Evolutionary conservation across 768 basidiomycete genomes (phyloP).

Genomic region (Leccinum incarnatum): DNA sequence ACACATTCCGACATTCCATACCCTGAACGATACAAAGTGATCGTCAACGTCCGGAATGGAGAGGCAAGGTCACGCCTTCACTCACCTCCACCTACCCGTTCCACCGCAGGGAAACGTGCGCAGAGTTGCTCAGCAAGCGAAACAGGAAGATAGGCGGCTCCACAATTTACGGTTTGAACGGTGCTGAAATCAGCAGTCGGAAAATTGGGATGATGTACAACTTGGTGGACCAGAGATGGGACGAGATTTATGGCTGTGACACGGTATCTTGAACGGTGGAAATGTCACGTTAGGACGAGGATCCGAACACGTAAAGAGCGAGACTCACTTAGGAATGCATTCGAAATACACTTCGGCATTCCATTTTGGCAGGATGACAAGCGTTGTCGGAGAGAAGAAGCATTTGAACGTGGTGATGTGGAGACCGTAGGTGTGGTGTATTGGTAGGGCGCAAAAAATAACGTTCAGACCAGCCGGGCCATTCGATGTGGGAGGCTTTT

Average conservation of each 20-base stretch:
- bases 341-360: slow-evolving; percentile 48
- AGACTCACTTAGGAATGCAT: slow-evolving; percentile 55
- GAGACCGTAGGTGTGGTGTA: slow-evolving; percentile 69
- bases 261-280: slow-evolving; percentile 43
- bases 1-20: slow-evolving; percentile 74
- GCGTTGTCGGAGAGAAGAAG: slow-evolving; percentile 44
- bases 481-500: slow-evolving; percentile 38
- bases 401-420: slow-evolving; percentile 49
- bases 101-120: slow-evolving; percentile 34
- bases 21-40: slow-evolving; percentile 35
- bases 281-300: not conserved
- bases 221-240: slow-evolving; percentile 64
- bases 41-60: slow-evolving; percentile 2
- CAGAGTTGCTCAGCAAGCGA: slow-evolving; percentile 45
- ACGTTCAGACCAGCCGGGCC: slow-evolving; percentile 48
- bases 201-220: slow-evolving; percentile 52
- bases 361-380: slow-evolving; percentile 62
- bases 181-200: slow-evolving; percentile 52
- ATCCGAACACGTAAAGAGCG: not conserved
- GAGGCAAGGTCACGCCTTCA: not conserved
- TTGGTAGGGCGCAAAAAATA: slow-evolving; percentile 57
- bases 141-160: slow-evolving; percentile 68
- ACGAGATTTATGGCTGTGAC: slow-evolving; percentile 50
- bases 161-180: slow-evolving; percentile 43
- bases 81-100: slow-evolving; percentile 46